phyloP scores from a whole-genome alignment of 805 yeast genomes.

The Candida namnaoensis region DNA sequence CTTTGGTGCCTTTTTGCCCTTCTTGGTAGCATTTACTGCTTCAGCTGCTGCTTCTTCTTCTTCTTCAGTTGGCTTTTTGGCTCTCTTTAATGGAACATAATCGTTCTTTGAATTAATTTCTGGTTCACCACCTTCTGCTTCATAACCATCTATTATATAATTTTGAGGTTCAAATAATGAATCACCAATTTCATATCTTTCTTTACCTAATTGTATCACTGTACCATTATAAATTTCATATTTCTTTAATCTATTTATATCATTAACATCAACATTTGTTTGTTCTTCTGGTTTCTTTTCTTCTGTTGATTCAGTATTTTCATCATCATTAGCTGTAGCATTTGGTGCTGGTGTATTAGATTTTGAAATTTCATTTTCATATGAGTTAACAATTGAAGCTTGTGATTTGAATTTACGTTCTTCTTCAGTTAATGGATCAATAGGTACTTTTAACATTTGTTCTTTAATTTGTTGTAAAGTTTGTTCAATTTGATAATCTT shows the following conservation, averaged over 20 bases:
- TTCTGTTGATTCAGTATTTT: constrained; percentile 9
- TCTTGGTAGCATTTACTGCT: background rate
- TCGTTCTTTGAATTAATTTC: constrained; percentile 42
- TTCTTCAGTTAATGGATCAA: constrained; percentile 28
- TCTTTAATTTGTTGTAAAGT: constrained; percentile 73
- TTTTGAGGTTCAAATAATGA: constrained; percentile 58
- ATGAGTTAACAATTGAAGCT: constrained; percentile 2
- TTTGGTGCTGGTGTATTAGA: constrained; percentile 9
- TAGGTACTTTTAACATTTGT: constrained; percentile 43
- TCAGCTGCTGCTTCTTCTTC: constrained; percentile 15
- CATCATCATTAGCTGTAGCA: constrained; percentile 1
- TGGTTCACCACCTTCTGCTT: constrained; percentile 42
- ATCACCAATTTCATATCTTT: constrained; percentile 60
- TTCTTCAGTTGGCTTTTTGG: constrained; percentile 24
- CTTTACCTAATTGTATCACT: constrained; percentile 47
- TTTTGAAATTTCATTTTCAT: background rate
- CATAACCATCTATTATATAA: constrained; percentile 27
- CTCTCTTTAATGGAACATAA: constrained; percentile 67
- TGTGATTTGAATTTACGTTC: constrained; percentile 1
- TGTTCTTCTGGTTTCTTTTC: background rate
- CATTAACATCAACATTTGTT: constrained; percentile 12
- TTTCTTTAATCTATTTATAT: constrained; percentile 27
- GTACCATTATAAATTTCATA: constrained; percentile 79
- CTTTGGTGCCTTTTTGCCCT: background rate
- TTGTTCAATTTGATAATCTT: constrained; percentile 44